Evolutionary conservation across 208 protist species (phyloP).

Genomic region (Phytomonas sp.): DNA sequence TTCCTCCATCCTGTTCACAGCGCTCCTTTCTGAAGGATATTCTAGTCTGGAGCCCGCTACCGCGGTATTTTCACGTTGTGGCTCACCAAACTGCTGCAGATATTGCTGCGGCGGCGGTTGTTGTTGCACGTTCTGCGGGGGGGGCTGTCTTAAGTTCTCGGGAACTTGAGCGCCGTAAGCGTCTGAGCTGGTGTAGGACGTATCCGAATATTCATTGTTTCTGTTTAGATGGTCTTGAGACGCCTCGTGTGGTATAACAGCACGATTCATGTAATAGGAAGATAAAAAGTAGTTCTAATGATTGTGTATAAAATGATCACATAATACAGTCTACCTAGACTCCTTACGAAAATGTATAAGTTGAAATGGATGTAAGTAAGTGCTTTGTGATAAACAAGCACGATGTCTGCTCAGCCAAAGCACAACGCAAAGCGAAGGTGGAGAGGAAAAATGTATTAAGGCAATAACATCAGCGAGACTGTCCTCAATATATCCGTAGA

Average conservation of each 20-base stretch:
- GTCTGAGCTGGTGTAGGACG: constrained; percentile 18
- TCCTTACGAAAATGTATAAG: not conserved
- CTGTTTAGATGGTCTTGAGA: constrained; percentile 4
- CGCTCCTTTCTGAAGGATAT: not conserved
- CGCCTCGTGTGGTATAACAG: not conserved
- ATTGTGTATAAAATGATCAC: not conserved
- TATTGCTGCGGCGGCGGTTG: constrained; percentile 8
- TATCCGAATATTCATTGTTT: constrained; percentile 15
- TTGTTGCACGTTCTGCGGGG: constrained; percentile 2
- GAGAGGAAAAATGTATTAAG: not conserved
- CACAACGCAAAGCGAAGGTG: not conserved
- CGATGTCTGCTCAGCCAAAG: not conserved
- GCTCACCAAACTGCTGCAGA: constrained; percentile 8
- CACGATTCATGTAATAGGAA: not conserved
- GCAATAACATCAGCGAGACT: not conserved
- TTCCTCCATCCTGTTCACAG: not conserved
- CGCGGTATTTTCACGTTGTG: constrained; percentile 5
- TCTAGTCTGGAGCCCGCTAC: not conserved
- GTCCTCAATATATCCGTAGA: not conserved
- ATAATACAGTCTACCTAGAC: not conserved
- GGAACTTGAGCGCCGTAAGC: constrained; percentile 1
- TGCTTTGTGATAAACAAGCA: not conserved
- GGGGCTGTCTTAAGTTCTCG: not conserved
- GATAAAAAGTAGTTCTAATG: not conserved
- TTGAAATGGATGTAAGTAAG: not conserved